These are phyloP conservation scores for Bryopsis sp. DNA, from an alignment of 139 green algal genomes.

Conservation along the genomic window DNA sequence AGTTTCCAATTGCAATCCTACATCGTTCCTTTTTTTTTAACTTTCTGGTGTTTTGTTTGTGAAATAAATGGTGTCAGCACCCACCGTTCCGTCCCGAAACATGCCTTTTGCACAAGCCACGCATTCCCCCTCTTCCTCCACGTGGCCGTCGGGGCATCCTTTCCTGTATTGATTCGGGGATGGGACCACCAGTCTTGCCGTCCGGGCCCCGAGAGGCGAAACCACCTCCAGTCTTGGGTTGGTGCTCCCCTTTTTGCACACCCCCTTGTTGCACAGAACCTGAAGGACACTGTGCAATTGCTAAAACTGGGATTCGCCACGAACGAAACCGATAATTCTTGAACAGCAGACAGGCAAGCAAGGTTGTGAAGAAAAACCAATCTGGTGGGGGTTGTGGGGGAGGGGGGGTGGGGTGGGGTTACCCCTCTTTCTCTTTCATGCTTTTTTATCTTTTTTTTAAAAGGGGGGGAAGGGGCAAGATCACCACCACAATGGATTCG, in stretches of 20 bases:
- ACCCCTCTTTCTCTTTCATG: background rate
- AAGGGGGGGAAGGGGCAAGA: background rate
- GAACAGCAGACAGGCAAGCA: background rate
- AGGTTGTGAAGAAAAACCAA: constrained; percentile 3
- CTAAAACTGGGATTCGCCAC: too few species aligned
- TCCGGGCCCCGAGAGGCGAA: too few species aligned
- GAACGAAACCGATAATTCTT: too few species aligned
- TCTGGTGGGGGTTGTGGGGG: too few species aligned
- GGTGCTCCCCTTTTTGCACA: too few species aligned
- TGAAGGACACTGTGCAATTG: too few species aligned
- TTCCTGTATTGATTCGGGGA: background rate
- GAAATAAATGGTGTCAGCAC: background rate
- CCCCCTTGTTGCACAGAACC: too few species aligned
- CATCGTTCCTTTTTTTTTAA: background rate
- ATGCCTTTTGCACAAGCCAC: background rate
- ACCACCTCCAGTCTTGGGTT: too few species aligned
- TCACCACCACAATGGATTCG: background rate
- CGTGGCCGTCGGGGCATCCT: too few species aligned
- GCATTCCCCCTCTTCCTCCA: too few species aligned
- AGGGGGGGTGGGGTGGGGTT: too few species aligned
- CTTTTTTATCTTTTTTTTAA: background rate
- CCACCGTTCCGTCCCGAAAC: background rate
- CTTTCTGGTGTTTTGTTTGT: background rate
- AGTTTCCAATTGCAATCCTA: background rate
- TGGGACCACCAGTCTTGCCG: too few species aligned